Conservation (phyloP, 208 protist species). For the Acanthamoeba rhysodes region DNA sequence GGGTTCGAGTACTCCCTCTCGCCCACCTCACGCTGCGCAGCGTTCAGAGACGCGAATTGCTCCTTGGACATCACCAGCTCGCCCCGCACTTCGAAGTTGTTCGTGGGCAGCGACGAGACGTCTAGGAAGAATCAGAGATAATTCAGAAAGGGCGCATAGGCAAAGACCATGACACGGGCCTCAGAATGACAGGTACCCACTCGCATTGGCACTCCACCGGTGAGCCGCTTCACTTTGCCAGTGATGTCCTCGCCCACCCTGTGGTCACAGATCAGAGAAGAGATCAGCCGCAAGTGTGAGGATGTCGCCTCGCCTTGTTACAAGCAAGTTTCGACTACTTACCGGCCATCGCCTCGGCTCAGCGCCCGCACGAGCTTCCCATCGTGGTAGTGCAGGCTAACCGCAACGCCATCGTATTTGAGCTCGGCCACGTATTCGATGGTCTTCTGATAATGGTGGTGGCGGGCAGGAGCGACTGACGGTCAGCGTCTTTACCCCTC, state of each 20-base stretch:
- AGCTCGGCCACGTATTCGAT: constrained; percentile 75
- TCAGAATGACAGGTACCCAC: not conserved
- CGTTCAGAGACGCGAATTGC: constrained; percentile 76
- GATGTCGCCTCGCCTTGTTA: not conserved
- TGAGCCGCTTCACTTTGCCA: constrained; percentile 56
- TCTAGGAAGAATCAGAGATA: not conserved
- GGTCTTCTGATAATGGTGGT: not conserved
- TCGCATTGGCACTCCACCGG: not conserved
- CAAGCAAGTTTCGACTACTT: too few relatives aligned
- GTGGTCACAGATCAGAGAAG: not conserved
- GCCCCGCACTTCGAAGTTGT: constrained; percentile 80
- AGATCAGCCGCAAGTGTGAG: too few relatives aligned
- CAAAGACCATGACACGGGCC: not conserved
- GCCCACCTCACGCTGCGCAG: not conserved
- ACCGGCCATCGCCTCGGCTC: constrained; percentile 80
- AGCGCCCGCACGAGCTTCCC: constrained; percentile 68
- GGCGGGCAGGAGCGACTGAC: too few relatives aligned
- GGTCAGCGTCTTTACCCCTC: too few relatives aligned
- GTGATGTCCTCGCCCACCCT: constrained; percentile 82
- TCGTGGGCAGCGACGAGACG: not conserved
- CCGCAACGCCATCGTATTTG: constrained; percentile 84
- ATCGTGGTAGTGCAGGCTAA: constrained; percentile 79
- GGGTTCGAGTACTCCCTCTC: constrained; percentile 78
- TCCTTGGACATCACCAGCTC: constrained; percentile 80
- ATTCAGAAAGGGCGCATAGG: not conserved